Conservation (phyloP, 495 filamentous ascomycete species). For the Aspergillus asperescens region DNA sequence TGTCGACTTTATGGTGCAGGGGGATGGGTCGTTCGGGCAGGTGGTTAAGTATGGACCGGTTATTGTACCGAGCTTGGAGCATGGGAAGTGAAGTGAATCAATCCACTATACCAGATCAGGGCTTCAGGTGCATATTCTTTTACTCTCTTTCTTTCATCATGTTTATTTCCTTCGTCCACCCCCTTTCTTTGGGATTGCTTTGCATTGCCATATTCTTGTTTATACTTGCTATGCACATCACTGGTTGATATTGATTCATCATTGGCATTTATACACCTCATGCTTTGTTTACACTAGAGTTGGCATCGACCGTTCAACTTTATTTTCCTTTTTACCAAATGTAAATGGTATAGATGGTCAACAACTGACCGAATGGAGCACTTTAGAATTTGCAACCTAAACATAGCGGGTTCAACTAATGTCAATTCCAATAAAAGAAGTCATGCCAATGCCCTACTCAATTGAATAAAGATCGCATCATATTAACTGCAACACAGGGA, state of each 20-base stretch:
- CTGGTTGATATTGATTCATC: neutral
- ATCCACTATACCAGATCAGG: slow-evolving; percentile 35
- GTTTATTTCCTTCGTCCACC: neutral
- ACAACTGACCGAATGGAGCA: neutral
- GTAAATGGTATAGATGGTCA: neutral
- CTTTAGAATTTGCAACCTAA: no score
- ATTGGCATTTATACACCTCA: neutral
- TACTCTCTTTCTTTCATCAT: neutral
- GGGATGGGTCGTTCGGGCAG: slow-evolving; percentile 66
- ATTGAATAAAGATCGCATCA: no score
- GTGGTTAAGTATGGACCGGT: slow-evolving; percentile 97
- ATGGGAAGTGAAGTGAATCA: slow-evolving; percentile 45
- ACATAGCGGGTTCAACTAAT: no score
- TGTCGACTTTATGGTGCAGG: slow-evolving; percentile 96
- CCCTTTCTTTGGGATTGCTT: neutral
- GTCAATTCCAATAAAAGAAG: no score
- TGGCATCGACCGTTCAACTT: neutral
- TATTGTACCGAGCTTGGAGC: slow-evolving; percentile 87
- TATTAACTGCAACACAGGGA: neutral
- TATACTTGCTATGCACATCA: neutral
- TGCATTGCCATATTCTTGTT: neutral
- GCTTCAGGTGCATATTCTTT: neutral
- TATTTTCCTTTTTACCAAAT: neutral
- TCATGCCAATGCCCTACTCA: no score
- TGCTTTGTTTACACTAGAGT: neutral